These are phyloP conservation scores for Boletus sp. DNA, from an alignment of 768 basidiomycete genomes.

Conservation along the genomic window DNA sequence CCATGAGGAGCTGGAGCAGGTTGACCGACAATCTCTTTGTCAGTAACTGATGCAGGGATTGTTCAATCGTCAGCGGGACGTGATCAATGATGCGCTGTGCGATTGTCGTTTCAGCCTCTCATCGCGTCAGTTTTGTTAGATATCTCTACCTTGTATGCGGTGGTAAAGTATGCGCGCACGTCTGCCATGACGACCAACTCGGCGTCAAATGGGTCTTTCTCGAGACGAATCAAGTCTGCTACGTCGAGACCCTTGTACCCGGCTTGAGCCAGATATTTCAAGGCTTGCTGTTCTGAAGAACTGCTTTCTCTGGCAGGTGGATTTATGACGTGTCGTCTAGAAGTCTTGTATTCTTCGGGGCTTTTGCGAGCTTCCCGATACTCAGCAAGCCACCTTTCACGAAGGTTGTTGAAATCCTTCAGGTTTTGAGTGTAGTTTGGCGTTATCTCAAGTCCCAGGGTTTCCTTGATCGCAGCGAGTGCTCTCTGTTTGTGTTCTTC, in stretches of 20 bases:
- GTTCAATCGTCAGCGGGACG: slow-evolving; percentile 49
- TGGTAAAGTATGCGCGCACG: slow-evolving; percentile 53
- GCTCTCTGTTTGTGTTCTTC: slow-evolving; percentile 26
- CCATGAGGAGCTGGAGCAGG: slow-evolving; percentile 36
- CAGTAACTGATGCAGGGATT: slow-evolving; percentile 40
- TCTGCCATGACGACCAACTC: slow-evolving; percentile 53
- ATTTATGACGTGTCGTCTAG: too few species aligned
- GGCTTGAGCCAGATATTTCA: slow-evolving; percentile 29
- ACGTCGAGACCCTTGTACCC: slow-evolving; percentile 23
- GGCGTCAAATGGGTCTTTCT: slow-evolving; percentile 34
- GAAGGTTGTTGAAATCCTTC: slow-evolving; percentile 19
- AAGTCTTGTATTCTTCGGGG: neutral
- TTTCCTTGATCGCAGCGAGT: slow-evolving; percentile 27
- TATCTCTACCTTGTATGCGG: slow-evolving; percentile 48
- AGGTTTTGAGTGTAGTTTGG: slow-evolving; percentile 40
- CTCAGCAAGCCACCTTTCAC: slow-evolving; percentile 23
- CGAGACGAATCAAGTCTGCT: slow-evolving; percentile 29
- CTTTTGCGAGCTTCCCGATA: slow-evolving; percentile 19
- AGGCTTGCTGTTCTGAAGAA: slow-evolving; percentile 5
- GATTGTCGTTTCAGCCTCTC: neutral
- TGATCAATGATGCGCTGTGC: slow-evolving; percentile 53
- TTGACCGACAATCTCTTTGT: slow-evolving; percentile 32
- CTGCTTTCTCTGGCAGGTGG: too few species aligned
- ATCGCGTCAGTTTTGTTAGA: neutral
- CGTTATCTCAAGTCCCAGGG: slow-evolving; percentile 36